Evolutionary conservation across 176 grass and related monocot genomes (phyloP), one percentile per base, ranked within the genome.

Genomic region (Bolboschoenus planiculmis): DNA sequence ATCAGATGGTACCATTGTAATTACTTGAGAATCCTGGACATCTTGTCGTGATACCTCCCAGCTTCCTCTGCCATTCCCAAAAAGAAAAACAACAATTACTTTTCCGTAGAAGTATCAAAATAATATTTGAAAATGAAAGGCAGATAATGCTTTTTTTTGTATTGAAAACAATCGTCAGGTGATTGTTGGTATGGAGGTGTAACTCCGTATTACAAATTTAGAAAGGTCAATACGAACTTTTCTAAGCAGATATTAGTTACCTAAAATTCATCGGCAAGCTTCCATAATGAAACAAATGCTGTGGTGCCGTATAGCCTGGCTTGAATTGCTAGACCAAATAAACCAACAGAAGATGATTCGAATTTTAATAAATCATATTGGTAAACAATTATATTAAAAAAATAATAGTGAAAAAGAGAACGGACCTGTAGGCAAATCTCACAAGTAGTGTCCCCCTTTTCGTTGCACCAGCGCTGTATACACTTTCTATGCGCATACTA

Each of bases 201-300:
- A 63, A 63, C 27, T 63, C 11, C 27, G 15, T 33, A 39, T 39
- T 68, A 20, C 33, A 36, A 67, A 35, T 37, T 4, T n/a, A 13
- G 20, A 42, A 68, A 70, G 36, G 18, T 23, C 7, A 21, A 10
- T 23, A 40, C 5, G 40, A 40, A 68, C 20, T 39, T 68, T 3
- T 40, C 5, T 68, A 15, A 68, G 15, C 20, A 68, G 18, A 37
- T 40, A 11, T 43, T 24, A 15, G 56, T 43, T 90, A 95, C 96
- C 96, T 99, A 88, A 99, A 99, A 81, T 99, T 91, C 96, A 95
- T 95, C 5, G 91, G 96, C 80, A 90, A 85, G 81, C 87, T 91
- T 37, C 92, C 96, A 73, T 90, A 95, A 68, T 91, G 96, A 88
- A 98, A 95, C 56, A 95, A 58, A 58, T 93, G 89, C 26, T 86